phyloP scores from a whole-genome alignment of 441 rosid genomes.

The Arabidopsis hybrid region DNA sequence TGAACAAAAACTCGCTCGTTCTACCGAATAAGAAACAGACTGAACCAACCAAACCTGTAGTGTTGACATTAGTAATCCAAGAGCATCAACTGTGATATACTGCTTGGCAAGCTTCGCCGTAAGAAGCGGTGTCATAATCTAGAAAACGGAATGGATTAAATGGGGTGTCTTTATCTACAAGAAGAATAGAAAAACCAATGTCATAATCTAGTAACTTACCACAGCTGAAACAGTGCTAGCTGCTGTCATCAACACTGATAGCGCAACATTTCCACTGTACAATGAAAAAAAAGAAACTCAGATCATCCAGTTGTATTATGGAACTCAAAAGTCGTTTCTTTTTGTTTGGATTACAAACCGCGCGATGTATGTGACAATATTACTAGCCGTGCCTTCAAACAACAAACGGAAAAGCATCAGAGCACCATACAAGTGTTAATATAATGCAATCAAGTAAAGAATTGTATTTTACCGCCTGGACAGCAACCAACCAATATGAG shows the following conservation, averaged over 20 bases:
- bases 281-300: slow-evolving; percentile 36
- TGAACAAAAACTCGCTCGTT: slow-evolving; percentile 11
- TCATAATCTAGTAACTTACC: slow-evolving; percentile 53
- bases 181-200: not conserved
- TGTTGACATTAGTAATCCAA: slow-evolving; percentile 69
- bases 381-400: slow-evolving; percentile 86
- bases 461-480: slow-evolving; percentile 75
- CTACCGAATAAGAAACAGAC: slow-evolving; percentile 25
- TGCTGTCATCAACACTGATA: slow-evolving; percentile 92
- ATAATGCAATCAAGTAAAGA: slow-evolving; percentile 7
- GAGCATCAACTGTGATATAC: slow-evolving; percentile 82
- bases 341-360: slow-evolving; percentile 50
- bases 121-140: slow-evolving; percentile 88
- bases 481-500: slow-evolving; percentile 89
- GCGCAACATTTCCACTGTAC: slow-evolving; percentile 88
- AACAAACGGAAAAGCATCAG: slow-evolving; percentile 30
- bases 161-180: slow-evolving; percentile 8
- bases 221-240: slow-evolving; percentile 84
- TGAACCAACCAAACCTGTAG: slow-evolving; percentile 59
- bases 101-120: slow-evolving; percentile 86
- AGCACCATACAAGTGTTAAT: slow-evolving; percentile 5
- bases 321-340: slow-evolving; percentile 5
- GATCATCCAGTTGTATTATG: slow-evolving; percentile 28
- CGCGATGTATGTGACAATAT: slow-evolving; percentile 83
- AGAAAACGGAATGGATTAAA: slow-evolving; percentile 34